Conservation (phyloP, 257 asterid genomes). For the Solanum bukasovii region DNA sequence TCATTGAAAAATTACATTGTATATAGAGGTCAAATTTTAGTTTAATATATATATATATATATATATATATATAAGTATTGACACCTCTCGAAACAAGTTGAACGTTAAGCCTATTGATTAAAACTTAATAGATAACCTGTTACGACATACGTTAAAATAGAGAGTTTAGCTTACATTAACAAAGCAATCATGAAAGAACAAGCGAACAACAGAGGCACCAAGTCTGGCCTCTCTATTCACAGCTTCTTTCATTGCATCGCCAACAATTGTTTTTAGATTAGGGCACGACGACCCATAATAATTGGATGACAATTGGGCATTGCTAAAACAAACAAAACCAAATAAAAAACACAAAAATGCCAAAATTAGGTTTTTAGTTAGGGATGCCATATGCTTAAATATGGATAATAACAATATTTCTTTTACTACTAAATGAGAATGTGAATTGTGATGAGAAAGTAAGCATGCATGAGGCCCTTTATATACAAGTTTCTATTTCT, state of each 20-base stretch:
- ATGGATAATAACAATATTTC: not conserved
- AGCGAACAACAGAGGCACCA: conserved; percentile 48
- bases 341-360: not conserved
- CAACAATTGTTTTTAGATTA: conserved; percentile 26
- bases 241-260: conserved; percentile 29
- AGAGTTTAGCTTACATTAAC: conserved; percentile 20
- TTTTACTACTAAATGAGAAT: not conserved
- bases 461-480: not conserved
- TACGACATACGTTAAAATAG: no score
- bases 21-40: no score
- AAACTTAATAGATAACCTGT: no score
- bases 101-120: accelerated
- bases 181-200: conserved; percentile 62
- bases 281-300: conserved; percentile 40
- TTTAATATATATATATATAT: no score
- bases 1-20: accelerated
- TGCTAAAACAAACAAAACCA: conserved; percentile 3
- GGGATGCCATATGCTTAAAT: not conserved
- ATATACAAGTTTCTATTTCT: not conserved
- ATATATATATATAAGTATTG: accelerated
- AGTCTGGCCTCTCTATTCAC: conserved; percentile 27
- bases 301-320: conserved; percentile 40
- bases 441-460: not conserved
- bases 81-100: no score
- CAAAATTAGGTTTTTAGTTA: not conserved